Base-by-base conservation (phyloP, 805 yeast species). In the Wickerhamomyces kurtzmanii region DNA sequence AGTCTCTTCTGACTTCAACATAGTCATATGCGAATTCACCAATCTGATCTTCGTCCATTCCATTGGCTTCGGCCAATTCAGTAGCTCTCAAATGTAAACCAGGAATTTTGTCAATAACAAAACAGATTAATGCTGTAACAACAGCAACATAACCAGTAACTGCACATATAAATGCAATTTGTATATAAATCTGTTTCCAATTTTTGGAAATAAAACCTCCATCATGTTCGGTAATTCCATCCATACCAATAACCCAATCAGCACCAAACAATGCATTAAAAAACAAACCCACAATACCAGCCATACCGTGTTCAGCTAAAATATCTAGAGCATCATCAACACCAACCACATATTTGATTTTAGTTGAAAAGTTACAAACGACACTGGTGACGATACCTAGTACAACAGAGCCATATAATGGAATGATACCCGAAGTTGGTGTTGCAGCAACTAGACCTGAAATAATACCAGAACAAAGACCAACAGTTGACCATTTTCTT, bases 1-100 rank as follows among this genome's bases (percentile, higher is more conserved):
- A 89, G 58, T 87, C 95, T 52, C 97, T 72, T 56, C 97, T 74
- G 10, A 89, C 93, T 62, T 89, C 98, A 32, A 89, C 96, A 50
- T 86, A 89, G 55, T 89, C 97, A 53, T 89, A 89, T n/a, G 97
- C 97, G 57, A 87, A 89, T 57, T 89, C 98, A 28, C 97, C 98
- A 42, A 89, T 83, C 59, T 89, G 96, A 57, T 85, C 94, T 53
- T 87, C 96, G 53, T 89, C 98, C 60, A 87, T 71, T 32, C 98
- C 98, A 18, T 65, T 62, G 38, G 78, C 83, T 54, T 89, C 98
- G 14, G 79, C 95, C 19, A 78, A 76, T 52, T 82, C 93, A 36
- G 73, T 66, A 5, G 85, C 85, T 48, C 96, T 70, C 45, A 91
- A 62, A 28, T 76, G 65, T 43, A 84, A 68, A 11, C 86, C 87